Percentiles rank a stretch among this genome's conserved stretches.
phyloP scores from a whole-genome alignment of 805 yeast genomes.

The Sugiyamaella boreocaroliniensis region DNA sequence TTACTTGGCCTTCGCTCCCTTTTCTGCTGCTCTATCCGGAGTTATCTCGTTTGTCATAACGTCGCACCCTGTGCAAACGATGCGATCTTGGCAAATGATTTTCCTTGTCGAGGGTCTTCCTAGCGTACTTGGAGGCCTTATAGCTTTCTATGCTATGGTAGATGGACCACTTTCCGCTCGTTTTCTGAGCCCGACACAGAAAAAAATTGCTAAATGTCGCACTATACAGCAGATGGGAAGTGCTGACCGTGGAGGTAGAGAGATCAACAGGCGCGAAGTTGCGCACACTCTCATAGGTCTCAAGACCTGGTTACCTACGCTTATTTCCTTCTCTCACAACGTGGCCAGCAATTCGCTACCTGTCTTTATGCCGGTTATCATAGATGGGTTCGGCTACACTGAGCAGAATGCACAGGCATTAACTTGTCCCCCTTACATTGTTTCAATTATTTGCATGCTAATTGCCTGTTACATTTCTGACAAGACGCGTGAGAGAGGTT shows the following conservation, averaged over 20 bases:
- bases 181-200: slow-evolving; percentile 40
- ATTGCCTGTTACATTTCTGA: slow-evolving; percentile 42
- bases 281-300: slow-evolving; percentile 10
- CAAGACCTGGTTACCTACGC: slow-evolving; percentile 15
- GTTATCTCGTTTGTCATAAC: slow-evolving; percentile 39
- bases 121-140: slow-evolving; percentile 37
- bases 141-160: slow-evolving; percentile 29
- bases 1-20: slow-evolving; percentile 28
- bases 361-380: slow-evolving; percentile 42
- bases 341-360: slow-evolving; percentile 35
- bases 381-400: slow-evolving; percentile 37
- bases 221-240: slow-evolving; percentile 19
- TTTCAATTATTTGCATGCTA: slow-evolving; percentile 36
- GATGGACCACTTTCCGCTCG: slow-evolving; percentile 40
- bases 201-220: slow-evolving; percentile 16
- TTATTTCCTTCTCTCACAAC: slow-evolving; percentile 19
- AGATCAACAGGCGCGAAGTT: slow-evolving; percentile 7
- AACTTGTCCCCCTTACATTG: slow-evolving; percentile 40
- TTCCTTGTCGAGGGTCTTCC: slow-evolving; percentile 41
- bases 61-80: slow-evolving; percentile 34
- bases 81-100: slow-evolving; percentile 38
- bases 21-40: slow-evolving; percentile 57
- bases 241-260: slow-evolving; percentile 4
- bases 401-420: slow-evolving; percentile 38
- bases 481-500: slow-evolving; percentile 26